phyloP scores from a whole-genome alignment of 345 rosid genomes.

The Dipteronia dyeriana region DNA sequence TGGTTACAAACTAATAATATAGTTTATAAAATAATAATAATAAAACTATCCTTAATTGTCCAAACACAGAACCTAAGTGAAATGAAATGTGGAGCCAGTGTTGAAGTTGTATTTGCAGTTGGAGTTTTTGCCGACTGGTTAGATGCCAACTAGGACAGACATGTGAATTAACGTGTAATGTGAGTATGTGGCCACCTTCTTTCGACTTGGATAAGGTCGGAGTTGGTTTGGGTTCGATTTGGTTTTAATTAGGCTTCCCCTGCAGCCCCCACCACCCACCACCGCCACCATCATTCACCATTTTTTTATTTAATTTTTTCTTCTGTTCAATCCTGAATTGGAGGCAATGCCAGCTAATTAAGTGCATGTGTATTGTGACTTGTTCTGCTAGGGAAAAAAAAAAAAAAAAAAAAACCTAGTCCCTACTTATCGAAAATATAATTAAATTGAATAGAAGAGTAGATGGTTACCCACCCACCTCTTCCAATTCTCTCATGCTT shows the following conservation, averaged over 20 bases:
- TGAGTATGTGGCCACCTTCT: slow-evolving; percentile 5
- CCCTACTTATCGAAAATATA: background rate
- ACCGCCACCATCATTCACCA: background rate
- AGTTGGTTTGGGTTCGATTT: background rate
- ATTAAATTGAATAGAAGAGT: background rate
- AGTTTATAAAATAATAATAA: background rate
- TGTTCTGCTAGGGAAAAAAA: background rate
- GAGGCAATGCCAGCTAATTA: slow-evolving; percentile 7
- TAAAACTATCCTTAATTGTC: background rate
- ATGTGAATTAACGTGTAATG: too few species aligned
- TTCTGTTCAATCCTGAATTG: slow-evolving; percentile 1
- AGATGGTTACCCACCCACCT: background rate
- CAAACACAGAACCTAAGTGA: background rate
- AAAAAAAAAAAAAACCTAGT: background rate
- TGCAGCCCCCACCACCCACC: slow-evolving; percentile 15
- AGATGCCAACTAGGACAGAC: slow-evolving; percentile 17
- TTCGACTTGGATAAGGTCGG: slow-evolving; percentile 9
- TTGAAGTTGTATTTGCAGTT: background rate
- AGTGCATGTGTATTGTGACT: background rate
- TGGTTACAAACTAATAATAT: background rate
- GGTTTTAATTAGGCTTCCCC: background rate
- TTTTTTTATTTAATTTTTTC: background rate
- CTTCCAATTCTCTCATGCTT: background rate
- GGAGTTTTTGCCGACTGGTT: slow-evolving; percentile 7
- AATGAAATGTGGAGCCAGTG: slow-evolving; percentile 25